Evolutionary conservation across 2,329 filamentous ascomycete genomes (phyloP), one percentile per base, ranked within the genome.

Genomic region (Aspergillus luchuensis): DNA sequence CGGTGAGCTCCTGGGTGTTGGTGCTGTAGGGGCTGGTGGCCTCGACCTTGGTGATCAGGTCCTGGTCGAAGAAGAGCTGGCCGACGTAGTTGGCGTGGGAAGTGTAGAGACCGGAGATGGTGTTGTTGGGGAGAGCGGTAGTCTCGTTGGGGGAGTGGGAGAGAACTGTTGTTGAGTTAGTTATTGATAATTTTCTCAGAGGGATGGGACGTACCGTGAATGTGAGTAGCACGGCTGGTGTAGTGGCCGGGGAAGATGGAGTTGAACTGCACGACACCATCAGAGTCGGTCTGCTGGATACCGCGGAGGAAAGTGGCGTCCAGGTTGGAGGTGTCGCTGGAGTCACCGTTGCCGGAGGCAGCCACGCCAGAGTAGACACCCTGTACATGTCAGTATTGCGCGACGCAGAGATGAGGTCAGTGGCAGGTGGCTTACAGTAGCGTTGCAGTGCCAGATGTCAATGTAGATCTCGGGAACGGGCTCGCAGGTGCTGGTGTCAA

Each of bases 31-130:
- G 82, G 0, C 69, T 60, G 1, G 74, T 76, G 8, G 72, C 71
- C 62, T 86, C 82, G 57, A 89, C 84, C 41, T 76, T 63, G 25
- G 67, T 67, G 65, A 85, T 81, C 8, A 89, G 81, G 63, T 79
- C 77, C 70, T 88, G 83, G 71, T 89, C 85, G 58, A 87, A 87
- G 80, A 87, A 89, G 54, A 87, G 69, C 71, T 90, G 87, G 17
- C 87, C 87, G 41, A 89, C 80, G 74, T 89, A 86, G 7, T 83
- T 81, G 59, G 84, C 80, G 54, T 75, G 78, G 11, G 72, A 21
- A 13, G 64, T 67, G 61, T 72, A 73, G 15, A 79, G 78, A 61
- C 79, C 82, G 43, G 74, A 72, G 63, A 85, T 80, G 59, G 84
- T 84, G 57, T 82, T 83, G 68, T 82, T 86, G 50, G 77, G 65